phyloP scores from a whole-genome alignment of 2,329 filamentous ascomycete genomes.

The Diaporthe ampelina region DNA sequence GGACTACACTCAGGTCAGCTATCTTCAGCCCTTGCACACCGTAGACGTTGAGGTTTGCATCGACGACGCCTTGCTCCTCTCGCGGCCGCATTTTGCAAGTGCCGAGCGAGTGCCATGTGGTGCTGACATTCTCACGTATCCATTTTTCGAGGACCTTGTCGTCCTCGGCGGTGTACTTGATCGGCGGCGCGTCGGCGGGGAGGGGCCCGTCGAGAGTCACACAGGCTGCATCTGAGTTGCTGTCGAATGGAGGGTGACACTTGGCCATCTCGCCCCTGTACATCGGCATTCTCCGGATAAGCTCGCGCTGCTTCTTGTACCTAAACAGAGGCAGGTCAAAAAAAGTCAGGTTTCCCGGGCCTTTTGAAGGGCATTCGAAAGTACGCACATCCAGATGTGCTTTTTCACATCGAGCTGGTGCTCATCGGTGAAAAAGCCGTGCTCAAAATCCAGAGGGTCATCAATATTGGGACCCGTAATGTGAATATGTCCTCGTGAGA shows the following conservation, averaged over 20 bases:
- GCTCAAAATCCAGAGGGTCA: constrained; percentile 62
- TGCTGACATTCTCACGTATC: constrained; percentile 54
- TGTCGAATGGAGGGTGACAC: constrained; percentile 45
- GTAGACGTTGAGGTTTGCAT: constrained; percentile 58
- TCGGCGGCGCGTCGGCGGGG: constrained; percentile 49
- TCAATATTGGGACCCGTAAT: constrained; percentile 57
- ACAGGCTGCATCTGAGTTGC: constrained; percentile 55
- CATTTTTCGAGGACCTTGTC: constrained; percentile 61
- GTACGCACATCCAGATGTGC: constrained; percentile 56
- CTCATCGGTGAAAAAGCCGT: constrained; percentile 64
- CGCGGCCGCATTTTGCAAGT: constrained; percentile 61
- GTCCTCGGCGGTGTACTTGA: constrained; percentile 63
- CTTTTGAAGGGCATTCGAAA: neutral
- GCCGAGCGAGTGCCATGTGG: constrained; percentile 60
- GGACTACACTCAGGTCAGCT: constrained; percentile 53
- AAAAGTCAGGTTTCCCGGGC: too few species aligned
- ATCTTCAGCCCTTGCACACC: constrained; percentile 58
- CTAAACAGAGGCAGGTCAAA: neutral
- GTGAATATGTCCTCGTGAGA: constrained; percentile 51
- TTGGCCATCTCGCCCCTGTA: constrained; percentile 49
- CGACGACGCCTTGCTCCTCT: constrained; percentile 58
- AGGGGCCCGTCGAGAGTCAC: constrained; percentile 43
- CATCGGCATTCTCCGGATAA: constrained; percentile 61
- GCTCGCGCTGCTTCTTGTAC: constrained; percentile 63
- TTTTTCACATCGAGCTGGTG: constrained; percentile 64